Conservation (phyloP, 768 basidiomycete genomes). For the Agaricus subrufescens region DNA sequence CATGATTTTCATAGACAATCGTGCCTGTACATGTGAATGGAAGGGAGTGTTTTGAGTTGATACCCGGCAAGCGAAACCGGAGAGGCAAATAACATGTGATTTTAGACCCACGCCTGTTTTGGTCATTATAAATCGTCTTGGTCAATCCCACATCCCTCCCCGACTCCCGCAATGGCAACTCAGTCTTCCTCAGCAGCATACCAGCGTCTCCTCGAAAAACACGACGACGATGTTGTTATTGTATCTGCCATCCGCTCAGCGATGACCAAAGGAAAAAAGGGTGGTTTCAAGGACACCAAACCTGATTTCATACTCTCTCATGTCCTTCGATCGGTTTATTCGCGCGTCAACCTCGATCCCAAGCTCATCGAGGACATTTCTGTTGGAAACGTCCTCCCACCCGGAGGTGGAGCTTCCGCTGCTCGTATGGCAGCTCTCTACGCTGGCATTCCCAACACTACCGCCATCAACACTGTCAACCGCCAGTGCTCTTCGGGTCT, state of each 20-base stretch:
- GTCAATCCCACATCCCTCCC: slow-evolving; percentile 5
- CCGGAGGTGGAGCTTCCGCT: slow-evolving; percentile 74
- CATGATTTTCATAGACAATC: no score
- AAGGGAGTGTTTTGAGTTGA: neutral
- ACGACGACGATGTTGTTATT: slow-evolving; percentile 87
- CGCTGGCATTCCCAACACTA: slow-evolving; percentile 77
- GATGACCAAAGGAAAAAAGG: slow-evolving; percentile 85
- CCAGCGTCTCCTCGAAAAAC: slow-evolving; percentile 61
- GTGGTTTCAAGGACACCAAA: slow-evolving; percentile 87
- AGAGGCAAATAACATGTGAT: slow-evolving; percentile 3
- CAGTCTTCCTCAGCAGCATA: slow-evolving; percentile 39
- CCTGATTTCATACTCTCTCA: slow-evolving; percentile 79
- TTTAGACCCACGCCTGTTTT: neutral
- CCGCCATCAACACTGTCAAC: slow-evolving; percentile 79
- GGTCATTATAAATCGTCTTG: slow-evolving; percentile 5
- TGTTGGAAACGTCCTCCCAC: slow-evolving; percentile 86
- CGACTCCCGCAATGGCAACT: slow-evolving; percentile 24
- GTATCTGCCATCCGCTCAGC: slow-evolving; percentile 86
- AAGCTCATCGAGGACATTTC: slow-evolving; percentile 78
- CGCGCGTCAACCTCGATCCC: slow-evolving; percentile 67
- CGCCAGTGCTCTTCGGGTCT: slow-evolving; percentile 89
- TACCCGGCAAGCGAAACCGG: neutral
- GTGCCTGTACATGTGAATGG: no score
- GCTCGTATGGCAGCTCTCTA: slow-evolving; percentile 87
- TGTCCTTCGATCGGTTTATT: slow-evolving; percentile 71